Evolutionary conservation across 1,284 basidiomycete species (phyloP), one percentile per base, ranked within the genome.

Genomic region (Trichosporon faecale): DNA sequence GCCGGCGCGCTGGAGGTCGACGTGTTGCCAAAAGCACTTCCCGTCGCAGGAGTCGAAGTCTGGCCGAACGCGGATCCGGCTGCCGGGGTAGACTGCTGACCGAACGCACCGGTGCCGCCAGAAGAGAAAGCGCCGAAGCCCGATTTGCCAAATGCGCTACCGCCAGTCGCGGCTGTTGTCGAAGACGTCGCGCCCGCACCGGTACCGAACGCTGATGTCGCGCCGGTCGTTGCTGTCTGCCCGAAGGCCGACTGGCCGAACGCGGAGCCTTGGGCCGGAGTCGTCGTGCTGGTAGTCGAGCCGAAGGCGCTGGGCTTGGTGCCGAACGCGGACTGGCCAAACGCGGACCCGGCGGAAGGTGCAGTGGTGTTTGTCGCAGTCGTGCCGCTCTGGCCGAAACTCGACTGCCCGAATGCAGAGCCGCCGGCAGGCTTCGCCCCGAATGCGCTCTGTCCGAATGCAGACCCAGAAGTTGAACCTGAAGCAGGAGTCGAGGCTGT

Each of bases 91-190:
- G 55, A 31, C 27, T 31, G 57, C 57, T 61, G 57, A 6, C 68
- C 64, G 23, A 86, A 49, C n/a, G 85, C 85, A 21, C 35, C 63
- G 7, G 7, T 33, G 11, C 35, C 63, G 33, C 33, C 37, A 27
- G 86, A 74, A 0, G 88, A 23, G 16, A 87, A 70, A 1, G 88
- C 86, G 27, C 82, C 80, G n/a, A 89, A 27, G 25, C 78, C 78
- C 64, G 83, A 85, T 18, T 44, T 31, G 27, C 82, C 80, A 18
- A 89, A 27, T 25, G 78, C 79, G 66, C 83, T 85, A 3, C 84
- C 78, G 66, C 85, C 68, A 35, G 64, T 64, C 3, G 71, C 66
- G 29, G 57, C 18, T 12, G 40, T 8, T 2, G 64, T 44, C 25
- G 64, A 2, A 2, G 25, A 7, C 8, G 64, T 21, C 9, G 57